Base-by-base conservation (phyloP, 306 rosid genomes). In the Trichosanthes truncata region DNA sequence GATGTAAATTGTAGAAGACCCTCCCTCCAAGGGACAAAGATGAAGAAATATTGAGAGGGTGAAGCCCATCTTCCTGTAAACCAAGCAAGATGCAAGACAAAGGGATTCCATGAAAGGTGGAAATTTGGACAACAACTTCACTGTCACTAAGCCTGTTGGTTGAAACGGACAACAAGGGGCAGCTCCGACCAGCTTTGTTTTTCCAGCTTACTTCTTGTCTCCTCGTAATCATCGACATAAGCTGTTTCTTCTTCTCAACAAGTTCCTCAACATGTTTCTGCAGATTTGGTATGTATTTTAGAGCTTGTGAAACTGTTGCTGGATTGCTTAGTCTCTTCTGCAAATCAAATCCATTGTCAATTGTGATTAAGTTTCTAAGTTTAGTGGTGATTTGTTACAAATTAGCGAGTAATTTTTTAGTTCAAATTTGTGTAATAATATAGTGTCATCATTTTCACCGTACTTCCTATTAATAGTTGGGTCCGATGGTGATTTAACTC, bases 311-410 rank as follows among this genome's bases (percentile, higher is more conserved):
- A 79, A 91, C 82, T 72, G 92, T 90, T 3, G 85, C 78, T 0
- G 95, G 98, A 63, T 85, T 87, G 82, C 95, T 93, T 69, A 91
- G 51, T 29, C 84, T 90, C 81, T 87, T 90, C 98, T 90, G 85
- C 73, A 80, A 52, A 52, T 17, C 57, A 3, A 52, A 14, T 3
- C 8, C 57, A 52, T 52, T 52, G 57, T 52, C 18, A 51, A 1
- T 29, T 29, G 33, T 29, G 33, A 2, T 29, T 29, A 29, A 29
- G 33, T 29, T 29, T 29, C 2, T 29, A 29, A 29, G 33, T 29
- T 29, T 2, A 29, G 33, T 29, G 33, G 33, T 29, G 33, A 29
- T 29, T 29, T 29, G 33, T 29, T 29, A 29, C 33, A 29, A 29
- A 29, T 29, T 29, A 29, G 33, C 33, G 1, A 29, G 33, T 29